A percentile compares a stretch with the other conserved stretches of the same genome.
Evolutionary conservation across 2,329 filamentous ascomycete genomes (phyloP).

Genomic region (Fusarium sp.): DNA sequence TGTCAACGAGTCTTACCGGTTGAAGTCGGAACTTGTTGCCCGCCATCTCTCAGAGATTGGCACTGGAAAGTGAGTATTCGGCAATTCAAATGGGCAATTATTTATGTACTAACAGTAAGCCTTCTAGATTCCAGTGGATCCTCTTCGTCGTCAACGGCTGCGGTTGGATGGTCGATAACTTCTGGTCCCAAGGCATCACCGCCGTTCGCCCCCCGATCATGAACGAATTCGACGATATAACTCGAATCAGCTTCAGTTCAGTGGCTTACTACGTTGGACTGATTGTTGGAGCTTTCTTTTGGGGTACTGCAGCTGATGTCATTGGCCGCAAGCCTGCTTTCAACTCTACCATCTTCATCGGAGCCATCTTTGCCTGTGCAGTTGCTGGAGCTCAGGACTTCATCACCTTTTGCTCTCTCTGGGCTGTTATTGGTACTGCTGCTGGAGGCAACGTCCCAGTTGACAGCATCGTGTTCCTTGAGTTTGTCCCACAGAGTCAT

Average conservation of each 20-base stretch:
- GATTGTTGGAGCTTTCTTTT: constrained; percentile 59
- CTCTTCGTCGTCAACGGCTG: constrained; percentile 61
- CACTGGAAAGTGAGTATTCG: background rate
- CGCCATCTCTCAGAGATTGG: constrained; percentile 1
- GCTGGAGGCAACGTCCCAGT: constrained; percentile 60
- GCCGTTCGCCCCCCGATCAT: constrained; percentile 49
- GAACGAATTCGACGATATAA: constrained; percentile 51
- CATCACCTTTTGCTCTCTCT: constrained; percentile 60
- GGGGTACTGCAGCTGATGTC: constrained; percentile 53
- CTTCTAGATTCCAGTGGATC: constrained; percentile 54
- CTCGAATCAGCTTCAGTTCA: constrained; percentile 47
- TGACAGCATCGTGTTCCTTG: constrained; percentile 61
- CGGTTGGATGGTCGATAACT: constrained; percentile 55
- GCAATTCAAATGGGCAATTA: rapidly evolving
- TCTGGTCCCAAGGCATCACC: constrained; percentile 53
- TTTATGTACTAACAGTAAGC: rapidly evolving
- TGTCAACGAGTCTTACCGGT: constrained; percentile 5
- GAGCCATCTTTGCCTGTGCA: constrained; percentile 66
- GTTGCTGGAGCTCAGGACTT: constrained; percentile 70
- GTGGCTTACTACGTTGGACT: constrained; percentile 56
- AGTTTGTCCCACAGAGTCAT: constrained; percentile 58
- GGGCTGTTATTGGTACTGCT: constrained; percentile 58
- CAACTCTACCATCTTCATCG: constrained; percentile 58
- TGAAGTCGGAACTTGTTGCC: constrained; percentile 4
- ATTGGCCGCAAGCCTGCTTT: constrained; percentile 59